Conservation (phyloP, 1,139 yeast species). For the Yamadazyma diospyri region DNA sequence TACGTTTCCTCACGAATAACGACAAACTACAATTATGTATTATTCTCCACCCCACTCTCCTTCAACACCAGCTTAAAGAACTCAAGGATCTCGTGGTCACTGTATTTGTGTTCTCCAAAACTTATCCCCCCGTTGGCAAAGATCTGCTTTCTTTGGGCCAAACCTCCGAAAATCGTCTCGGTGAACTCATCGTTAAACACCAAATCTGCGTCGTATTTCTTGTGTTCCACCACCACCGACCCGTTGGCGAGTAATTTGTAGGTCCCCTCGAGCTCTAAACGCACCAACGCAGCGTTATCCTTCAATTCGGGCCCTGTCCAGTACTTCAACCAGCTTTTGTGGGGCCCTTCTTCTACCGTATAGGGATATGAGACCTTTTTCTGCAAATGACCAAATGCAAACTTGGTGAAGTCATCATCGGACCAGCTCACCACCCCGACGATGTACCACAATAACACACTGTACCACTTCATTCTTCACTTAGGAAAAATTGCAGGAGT, state of each 20-base stretch:
- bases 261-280: constrained; percentile 6
- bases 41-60: constrained; percentile 1
- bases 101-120: constrained; percentile 5
- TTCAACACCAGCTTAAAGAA: constrained; percentile 6
- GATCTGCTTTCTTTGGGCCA: not conserved
- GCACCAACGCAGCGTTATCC: constrained; percentile 4
- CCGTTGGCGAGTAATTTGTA: constrained; percentile 5
- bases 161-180: constrained; percentile 4
- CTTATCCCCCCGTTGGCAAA: constrained; percentile 3
- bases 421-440: not conserved
- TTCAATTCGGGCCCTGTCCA: constrained; percentile 8
- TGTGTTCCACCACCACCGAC: constrained; percentile 1
- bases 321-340: constrained; percentile 6
- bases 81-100: constrained; percentile 5
- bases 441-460: not conserved
- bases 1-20: too few species aligned
- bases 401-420: constrained; percentile 5
- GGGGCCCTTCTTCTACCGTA: constrained; percentile 5
- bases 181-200: constrained; percentile 7
- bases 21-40: too few species aligned
- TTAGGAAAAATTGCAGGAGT: too few species aligned
- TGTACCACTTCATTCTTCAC: not conserved
- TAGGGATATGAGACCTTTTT: constrained; percentile 5
- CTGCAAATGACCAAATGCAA: not conserved
- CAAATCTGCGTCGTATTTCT: not conserved